phyloP scores from a whole-genome alignment of 75 land plant species.

The Gnetum montanum region DNA sequence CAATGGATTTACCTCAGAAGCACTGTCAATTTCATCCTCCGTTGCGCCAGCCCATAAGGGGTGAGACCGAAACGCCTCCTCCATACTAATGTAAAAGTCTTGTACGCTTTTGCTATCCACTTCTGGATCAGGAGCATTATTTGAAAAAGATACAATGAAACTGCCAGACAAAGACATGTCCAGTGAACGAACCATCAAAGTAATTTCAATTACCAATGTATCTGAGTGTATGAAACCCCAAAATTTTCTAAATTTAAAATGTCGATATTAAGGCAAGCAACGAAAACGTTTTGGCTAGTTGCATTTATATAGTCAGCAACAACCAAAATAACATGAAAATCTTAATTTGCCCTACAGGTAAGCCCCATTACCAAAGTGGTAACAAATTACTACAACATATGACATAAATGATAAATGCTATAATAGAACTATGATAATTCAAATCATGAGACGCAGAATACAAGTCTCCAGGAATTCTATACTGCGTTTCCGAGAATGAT shows the following conservation, averaged over 20 bases:
- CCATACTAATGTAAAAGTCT: slow-evolving; percentile 72
- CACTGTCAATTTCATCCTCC: slow-evolving; percentile 94
- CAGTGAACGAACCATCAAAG: not conserved
- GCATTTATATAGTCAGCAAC: too few species aligned
- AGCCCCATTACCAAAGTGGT: not conserved
- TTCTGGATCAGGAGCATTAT: slow-evolving; percentile 75
- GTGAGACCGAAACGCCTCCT: slow-evolving; percentile 75
- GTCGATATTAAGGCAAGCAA: not conserved
- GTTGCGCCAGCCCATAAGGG: slow-evolving; percentile 79
- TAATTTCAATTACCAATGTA: not conserved
- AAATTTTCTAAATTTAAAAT: not conserved
- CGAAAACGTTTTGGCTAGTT: too few species aligned
- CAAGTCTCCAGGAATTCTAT: too few species aligned
- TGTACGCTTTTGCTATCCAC: slow-evolving; percentile 85
- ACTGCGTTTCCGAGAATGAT: too few species aligned
- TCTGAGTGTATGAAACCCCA: not conserved
- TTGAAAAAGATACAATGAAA: slow-evolving; percentile 74
- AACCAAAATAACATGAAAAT: too few species aligned
- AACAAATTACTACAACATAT: not conserved
- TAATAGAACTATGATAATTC: not conserved
- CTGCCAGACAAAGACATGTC: slow-evolving; percentile 30
- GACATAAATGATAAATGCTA: not conserved
- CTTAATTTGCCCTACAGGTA: too few species aligned
- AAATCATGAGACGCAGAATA: not conserved
- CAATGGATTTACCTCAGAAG: slow-evolving; percentile 93